Evolutionary conservation across 2,329 filamentous ascomycete species (phyloP).

Genomic region (Chrysoporthe cubensis): DNA sequence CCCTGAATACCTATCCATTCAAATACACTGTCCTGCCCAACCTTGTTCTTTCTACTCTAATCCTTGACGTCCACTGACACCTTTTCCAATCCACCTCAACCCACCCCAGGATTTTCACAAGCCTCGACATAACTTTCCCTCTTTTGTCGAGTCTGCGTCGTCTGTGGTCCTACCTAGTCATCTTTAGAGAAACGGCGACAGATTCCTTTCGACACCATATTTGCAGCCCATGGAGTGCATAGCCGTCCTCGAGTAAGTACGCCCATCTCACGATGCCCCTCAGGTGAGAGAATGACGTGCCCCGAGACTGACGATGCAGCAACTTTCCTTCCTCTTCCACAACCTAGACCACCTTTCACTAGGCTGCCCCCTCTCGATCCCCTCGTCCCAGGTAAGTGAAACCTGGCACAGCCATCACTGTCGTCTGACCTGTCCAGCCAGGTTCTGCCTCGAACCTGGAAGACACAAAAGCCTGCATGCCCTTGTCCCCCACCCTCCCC

Average conservation of each 20-base stretch:
- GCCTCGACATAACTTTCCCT: neutral
- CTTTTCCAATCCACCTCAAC: neutral
- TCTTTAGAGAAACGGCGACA: neutral
- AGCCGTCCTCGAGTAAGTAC: slow-evolving; percentile 3
- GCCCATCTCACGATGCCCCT: neutral
- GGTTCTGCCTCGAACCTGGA: neutral
- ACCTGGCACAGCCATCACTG: neutral
- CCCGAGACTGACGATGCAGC: neutral
- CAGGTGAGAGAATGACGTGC: neutral
- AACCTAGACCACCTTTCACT: neutral
- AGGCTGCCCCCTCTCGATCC: neutral
- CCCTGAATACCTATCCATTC: neutral
- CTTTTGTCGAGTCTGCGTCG: neutral
- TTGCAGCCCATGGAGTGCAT: neutral
- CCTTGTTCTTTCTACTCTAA: neutral
- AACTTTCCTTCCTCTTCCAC: neutral
- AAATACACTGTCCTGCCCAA: neutral
- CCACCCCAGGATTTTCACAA: neutral
- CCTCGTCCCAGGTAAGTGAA: neutral
- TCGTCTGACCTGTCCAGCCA: neutral
- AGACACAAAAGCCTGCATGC: neutral
- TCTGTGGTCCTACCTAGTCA: neutral
- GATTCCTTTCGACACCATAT: neutral
- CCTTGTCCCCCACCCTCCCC: neutral
- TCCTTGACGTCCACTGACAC: neutral